phyloP scores from a whole-genome alignment of 2,329 filamentous ascomycete species.

The Aphanoascus verrucosus region DNA sequence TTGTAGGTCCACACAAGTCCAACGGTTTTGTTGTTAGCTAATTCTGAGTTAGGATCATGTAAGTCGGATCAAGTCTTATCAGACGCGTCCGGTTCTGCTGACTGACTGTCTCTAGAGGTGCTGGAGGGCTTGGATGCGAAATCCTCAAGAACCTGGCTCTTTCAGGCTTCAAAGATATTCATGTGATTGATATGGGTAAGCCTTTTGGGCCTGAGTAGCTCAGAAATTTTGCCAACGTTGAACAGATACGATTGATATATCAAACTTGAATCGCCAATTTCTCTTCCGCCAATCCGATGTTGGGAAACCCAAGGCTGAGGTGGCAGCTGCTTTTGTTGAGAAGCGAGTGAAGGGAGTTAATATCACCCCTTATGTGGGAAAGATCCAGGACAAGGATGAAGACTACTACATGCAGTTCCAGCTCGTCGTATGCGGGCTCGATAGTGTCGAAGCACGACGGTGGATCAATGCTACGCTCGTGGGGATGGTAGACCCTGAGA shows the following conservation, averaged over 20 bases:
- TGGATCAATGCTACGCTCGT: conserved; percentile 97
- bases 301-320: conserved; percentile 84
- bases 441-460: conserved; percentile 92
- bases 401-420: conserved; percentile 97
- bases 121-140: conserved; percentile 88
- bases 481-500: conserved; percentile 73
- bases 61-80: conserved; percentile 13
- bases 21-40: conserved; percentile 3
- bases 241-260: conserved; percentile 91
- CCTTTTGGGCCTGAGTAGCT: conserved; percentile 7
- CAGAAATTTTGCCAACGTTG: conserved; percentile 15
- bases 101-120: conserved; percentile 52
- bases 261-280: conserved; percentile 95
- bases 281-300: conserved; percentile 87
- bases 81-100: conserved; percentile 3
- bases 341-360: conserved; percentile 77
- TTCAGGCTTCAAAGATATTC: conserved; percentile 91
- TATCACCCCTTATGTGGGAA: conserved; percentile 87
- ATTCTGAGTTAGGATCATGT: conserved; percentile 26
- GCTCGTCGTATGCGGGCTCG: conserved; percentile 82
- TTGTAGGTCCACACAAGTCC: conserved; percentile 45
- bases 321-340: conserved; percentile 85
- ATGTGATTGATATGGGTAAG: conserved; percentile 96
- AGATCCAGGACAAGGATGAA: conserved; percentile 94
- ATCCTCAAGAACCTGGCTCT: conserved; percentile 93